phyloP scores from a whole-genome alignment of 345 rosid species.

The Physaria fendleri region DNA sequence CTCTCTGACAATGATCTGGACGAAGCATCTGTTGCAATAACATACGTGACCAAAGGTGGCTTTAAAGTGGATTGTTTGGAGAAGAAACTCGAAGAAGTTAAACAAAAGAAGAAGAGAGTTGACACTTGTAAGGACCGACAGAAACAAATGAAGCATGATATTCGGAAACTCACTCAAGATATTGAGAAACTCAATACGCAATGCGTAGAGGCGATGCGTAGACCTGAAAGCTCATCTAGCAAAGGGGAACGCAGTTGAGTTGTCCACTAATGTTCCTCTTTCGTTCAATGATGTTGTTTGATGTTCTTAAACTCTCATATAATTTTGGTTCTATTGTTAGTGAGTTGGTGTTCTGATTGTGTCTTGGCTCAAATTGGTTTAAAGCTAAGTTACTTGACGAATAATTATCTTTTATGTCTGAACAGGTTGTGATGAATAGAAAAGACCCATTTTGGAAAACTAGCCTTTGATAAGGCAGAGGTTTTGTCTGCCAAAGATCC shows the following conservation, averaged over 20 bases:
- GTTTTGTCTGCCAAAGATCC: no score
- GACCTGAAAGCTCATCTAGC: not conserved
- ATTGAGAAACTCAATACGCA: not conserved
- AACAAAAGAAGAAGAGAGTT: not conserved
- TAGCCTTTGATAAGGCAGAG: no score
- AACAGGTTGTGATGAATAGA: no score
- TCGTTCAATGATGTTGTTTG: not conserved
- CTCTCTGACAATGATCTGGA: not conserved
- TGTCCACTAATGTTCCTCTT: not conserved
- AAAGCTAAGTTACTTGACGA: no score
- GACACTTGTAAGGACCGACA: not conserved
- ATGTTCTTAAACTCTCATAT: not conserved
- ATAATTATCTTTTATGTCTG: no score
- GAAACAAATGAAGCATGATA: not conserved
- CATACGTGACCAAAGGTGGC: not conserved
- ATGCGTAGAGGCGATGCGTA: no score
- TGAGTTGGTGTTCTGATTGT: no score
- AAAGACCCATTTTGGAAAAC: no score
- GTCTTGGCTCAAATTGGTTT: no score
- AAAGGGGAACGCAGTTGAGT: not conserved
- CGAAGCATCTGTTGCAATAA: not conserved
- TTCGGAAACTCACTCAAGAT: no score
- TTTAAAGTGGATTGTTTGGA: constrained; percentile 5
- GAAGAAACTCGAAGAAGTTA: not conserved
- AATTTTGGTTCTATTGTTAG: no score